Conservation (phyloP, 2,329 filamentous ascomycete species). For the Rhynchosporium agropyri region DNA sequence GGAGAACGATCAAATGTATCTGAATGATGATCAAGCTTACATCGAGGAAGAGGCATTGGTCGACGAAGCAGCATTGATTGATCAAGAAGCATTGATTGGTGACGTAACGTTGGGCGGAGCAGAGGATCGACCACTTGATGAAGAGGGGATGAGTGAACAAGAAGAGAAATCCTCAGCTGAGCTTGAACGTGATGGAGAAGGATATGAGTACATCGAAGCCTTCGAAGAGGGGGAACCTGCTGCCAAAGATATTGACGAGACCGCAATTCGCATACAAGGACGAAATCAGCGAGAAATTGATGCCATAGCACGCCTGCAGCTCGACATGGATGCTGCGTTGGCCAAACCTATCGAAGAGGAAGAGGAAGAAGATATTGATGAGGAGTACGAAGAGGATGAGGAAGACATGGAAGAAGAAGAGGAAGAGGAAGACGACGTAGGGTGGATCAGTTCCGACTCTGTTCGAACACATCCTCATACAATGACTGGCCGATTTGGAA, state of each 20-base stretch:
- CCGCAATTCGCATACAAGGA: constrained; percentile 33
- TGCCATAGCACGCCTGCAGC: constrained; percentile 39
- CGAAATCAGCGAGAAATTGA: constrained; percentile 41
- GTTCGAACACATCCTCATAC: constrained; percentile 75
- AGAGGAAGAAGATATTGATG: constrained; percentile 33
- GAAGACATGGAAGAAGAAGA: constrained; percentile 33
- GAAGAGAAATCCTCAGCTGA: not conserved
- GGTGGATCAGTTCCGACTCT: constrained; percentile 42
- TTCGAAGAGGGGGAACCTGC: constrained; percentile 38
- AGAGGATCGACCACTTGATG: too few species aligned
- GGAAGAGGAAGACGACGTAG: constrained; percentile 35
- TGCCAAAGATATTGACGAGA: not conserved
- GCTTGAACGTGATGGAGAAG: constrained; percentile 6
- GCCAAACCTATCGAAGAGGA: constrained; percentile 36
- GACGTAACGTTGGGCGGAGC: too few species aligned
- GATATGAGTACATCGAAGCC: constrained; percentile 28
- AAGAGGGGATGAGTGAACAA: too few species aligned
- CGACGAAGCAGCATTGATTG: too few species aligned
- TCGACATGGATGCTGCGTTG: constrained; percentile 40
- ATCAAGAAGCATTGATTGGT: too few species aligned
- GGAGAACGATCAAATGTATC: not conserved
- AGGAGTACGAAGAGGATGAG: constrained; percentile 38
- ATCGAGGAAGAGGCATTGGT: not conserved
- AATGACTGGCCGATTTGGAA: constrained; percentile 71
- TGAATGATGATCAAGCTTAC: not conserved